Evolutionary conservation across 768 basidiomycete genomes (phyloP).

Genomic region (Agrocybe pediades): DNA sequence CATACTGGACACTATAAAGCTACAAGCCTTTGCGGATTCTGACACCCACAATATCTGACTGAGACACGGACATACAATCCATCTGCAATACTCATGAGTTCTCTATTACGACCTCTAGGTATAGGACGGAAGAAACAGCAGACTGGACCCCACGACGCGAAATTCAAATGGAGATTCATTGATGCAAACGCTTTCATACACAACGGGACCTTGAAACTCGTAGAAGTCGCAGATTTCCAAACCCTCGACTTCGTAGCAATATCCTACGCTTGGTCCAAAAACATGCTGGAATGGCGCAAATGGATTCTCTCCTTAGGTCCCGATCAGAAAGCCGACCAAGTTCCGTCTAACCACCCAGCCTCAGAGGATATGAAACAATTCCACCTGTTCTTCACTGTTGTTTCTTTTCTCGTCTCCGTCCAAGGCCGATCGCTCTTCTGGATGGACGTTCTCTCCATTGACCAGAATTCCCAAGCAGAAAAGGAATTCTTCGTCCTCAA

Average conservation of each 20-base stretch:
- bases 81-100: too few species aligned
- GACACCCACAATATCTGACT: too few species aligned
- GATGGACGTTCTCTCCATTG: conserved; percentile 10
- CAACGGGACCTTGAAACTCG: conserved; percentile 6
- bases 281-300: conserved; percentile 10
- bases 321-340: neutral
- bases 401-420: conserved; percentile 9
- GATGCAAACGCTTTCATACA: conserved; percentile 9
- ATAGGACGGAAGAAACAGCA: too few species aligned
- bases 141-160: too few species aligned
- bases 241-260: conserved; percentile 9
- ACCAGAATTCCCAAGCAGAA: conserved; percentile 5
- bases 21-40: too few species aligned
- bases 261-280: conserved; percentile 11
- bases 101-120: too few species aligned
- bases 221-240: conserved; percentile 5
- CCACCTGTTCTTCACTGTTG: conserved; percentile 11
- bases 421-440: conserved; percentile 3
- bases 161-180: conserved; percentile 10
- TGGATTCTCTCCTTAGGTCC: conserved; percentile 7
- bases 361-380: conserved; percentile 8
- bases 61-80: too few species aligned
- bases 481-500: conserved; percentile 9
- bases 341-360: neutral
- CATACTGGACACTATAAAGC: too few species aligned